These are phyloP conservation scores for Nothophoma quercina DNA, from an alignment of 2,329 filamentous ascomycete genomes.

Conservation along the genomic window DNA sequence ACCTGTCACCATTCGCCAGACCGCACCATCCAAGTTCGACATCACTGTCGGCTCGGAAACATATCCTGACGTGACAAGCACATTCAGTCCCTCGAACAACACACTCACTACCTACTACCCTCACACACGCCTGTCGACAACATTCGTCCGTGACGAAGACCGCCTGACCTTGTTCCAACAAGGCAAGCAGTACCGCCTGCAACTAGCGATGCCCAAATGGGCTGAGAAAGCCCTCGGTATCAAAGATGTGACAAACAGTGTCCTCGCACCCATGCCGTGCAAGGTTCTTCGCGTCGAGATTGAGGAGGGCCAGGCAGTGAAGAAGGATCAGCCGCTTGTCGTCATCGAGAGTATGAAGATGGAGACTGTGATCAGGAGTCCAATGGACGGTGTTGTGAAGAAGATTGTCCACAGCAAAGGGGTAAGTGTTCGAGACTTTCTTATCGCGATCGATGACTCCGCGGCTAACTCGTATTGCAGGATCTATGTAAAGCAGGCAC, in stretches of 20 bases:
- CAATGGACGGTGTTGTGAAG: conserved; percentile 56
- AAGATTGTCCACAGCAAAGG: conserved; percentile 59
- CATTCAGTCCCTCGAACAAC: conserved; percentile 53
- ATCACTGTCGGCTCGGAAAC: conserved; percentile 54
- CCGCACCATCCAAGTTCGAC: conserved; percentile 59
- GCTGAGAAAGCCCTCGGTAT: conserved; percentile 85
- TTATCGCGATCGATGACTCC: neutral
- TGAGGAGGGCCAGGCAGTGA: conserved; percentile 78
- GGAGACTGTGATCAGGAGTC: conserved; percentile 63
- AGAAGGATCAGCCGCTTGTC: conserved; percentile 85
- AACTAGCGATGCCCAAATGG: conserved; percentile 72
- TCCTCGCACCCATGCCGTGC: conserved; percentile 95
- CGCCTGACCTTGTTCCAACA: conserved; percentile 80
- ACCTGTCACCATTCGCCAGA: conserved; percentile 61
- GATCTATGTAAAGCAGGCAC: conserved; percentile 56
- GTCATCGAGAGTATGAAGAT: conserved; percentile 68
- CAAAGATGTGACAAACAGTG: conserved; percentile 81
- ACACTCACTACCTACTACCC: conserved; percentile 80
- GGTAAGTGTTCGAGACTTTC: conserved; percentile 35
- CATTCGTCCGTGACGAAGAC: conserved; percentile 70
- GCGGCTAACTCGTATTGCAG: conserved; percentile 23
- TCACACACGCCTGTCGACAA: conserved; percentile 78
- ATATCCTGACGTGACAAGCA: conserved; percentile 57
- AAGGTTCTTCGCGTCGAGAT: conserved; percentile 94
- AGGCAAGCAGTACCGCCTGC: conserved; percentile 65